These are phyloP conservation scores for Aspergillus brunneoviolaceus DNA, from an alignment of 2,329 filamentous ascomycete species.

Conservation along the genomic window DNA sequence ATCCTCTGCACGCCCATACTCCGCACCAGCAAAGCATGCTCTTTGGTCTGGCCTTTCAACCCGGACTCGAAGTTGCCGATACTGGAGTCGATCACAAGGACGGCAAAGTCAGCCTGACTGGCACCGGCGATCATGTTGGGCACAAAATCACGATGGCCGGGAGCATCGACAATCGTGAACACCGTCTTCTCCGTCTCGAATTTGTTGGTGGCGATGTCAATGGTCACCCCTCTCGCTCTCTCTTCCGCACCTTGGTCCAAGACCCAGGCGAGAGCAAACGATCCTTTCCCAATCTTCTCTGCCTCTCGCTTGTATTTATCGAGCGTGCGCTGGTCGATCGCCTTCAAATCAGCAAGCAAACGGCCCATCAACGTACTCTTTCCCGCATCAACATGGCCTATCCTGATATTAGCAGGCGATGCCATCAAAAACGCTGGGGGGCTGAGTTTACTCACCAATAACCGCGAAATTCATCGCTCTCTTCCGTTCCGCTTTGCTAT, in stretches of 20 bases:
- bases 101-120: conserved; percentile 91
- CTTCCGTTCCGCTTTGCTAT: conserved; percentile 71
- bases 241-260: conserved; percentile 91
- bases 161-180: conserved; percentile 94
- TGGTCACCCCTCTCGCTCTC: conserved; percentile 84
- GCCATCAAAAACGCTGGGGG: conserved; percentile 15
- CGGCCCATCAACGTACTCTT: conserved; percentile 98
- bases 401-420: conserved; percentile 18
- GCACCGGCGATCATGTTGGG: conserved; percentile 99
- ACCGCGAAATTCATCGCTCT: conserved; percentile 87
- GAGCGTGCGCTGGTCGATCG: conserved; percentile 82
- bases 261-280: conserved; percentile 96
- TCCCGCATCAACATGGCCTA: conserved; percentile 93
- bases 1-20: conserved; percentile 88
- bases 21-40: conserved; percentile 84
- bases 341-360: conserved; percentile 82
- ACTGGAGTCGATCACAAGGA: conserved; percentile 88
- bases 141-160: conserved; percentile 92
- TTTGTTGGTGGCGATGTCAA: conserved; percentile 92
- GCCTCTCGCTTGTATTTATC: conserved; percentile 88
- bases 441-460: conserved; percentile 64
- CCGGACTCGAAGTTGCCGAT: conserved; percentile 92
- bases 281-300: conserved; percentile 87
- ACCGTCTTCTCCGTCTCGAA: conserved; percentile 85
- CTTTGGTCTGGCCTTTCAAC: conserved; percentile 87